Base-by-base conservation (phyloP, 176 grass and related monocot species). In the Thalia dealbata region DNA sequence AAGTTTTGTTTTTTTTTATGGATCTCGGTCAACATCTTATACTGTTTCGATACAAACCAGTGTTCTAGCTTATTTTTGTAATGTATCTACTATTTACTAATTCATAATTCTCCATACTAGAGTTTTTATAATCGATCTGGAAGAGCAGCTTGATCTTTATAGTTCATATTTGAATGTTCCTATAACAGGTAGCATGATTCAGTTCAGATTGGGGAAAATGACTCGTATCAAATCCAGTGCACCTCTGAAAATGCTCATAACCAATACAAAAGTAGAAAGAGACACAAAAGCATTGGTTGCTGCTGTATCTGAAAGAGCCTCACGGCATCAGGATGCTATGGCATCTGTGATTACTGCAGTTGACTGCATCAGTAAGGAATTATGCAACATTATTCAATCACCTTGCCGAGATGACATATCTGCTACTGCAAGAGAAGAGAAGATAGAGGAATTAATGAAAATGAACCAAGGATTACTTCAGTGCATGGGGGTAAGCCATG, bases 391-490 rank as follows among this genome's bases (percentile, higher is more conserved):
- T 15, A 87, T 93, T 13, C 85, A 93, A 66, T 75, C 82, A 77
- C 73, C 67, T 59, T 82, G 83, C 10, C 66, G 22, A 46, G 85
- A 91, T 86, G 87, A 97, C 38, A 38, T 78, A 68, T 67, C 78
- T 67, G 61, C 88, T 42, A 89, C 78, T 55, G 73, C 72, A 27
- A 99, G 84, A 81, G 95, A 99, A 76, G 85, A 93, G 52, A 99
- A 88, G 64, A 64, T 99, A 76, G 78, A 86, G 73, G 90, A 99
- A 75, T 52, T 99, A 78, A 99, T 99, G 85, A 76, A 88, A 81
- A 99, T 99, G 90, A 99, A 93, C 64, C 95, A 99, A 84, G 95
- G 90, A 18, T 86, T 99, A 85, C 90, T 99, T 32, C 89, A 93
- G 44, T 93, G 87, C 81, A 91, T 99, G 83, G 95, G 95, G 63